A percentile compares a stretch with the other conserved stretches of the same genome.
These are phyloP conservation scores for Coemansia sp. DNA, from an alignment of 192 early-diverging fungal species.

Conservation along the genomic window DNA sequence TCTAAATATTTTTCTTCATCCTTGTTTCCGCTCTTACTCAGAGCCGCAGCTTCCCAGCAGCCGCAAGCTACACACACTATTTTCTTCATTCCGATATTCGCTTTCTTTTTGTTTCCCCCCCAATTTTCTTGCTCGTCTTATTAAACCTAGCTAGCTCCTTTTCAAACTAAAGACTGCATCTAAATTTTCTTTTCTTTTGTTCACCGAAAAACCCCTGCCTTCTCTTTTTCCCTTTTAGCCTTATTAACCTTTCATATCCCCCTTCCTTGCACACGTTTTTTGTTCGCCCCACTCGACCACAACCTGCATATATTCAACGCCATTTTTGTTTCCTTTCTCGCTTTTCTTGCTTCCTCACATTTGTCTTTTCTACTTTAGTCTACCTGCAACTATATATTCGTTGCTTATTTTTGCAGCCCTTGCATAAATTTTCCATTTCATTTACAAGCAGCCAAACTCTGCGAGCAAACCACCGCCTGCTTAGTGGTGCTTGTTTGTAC, in stretches of 20 bases:
- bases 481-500: not conserved
- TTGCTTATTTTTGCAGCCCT: constrained; percentile 2
- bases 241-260: not conserved
- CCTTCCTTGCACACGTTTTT: not conserved
- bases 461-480: not conserved
- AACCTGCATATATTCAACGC: not conserved
- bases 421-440: not conserved
- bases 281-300: not conserved
- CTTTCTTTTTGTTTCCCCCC: not conserved
- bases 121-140: constrained; percentile 9
- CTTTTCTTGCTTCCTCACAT: not conserved
- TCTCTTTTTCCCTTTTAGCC: constrained; percentile 8
- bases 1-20: not conserved
- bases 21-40: constrained; percentile 4
- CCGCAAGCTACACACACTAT: not conserved
- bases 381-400: not conserved
- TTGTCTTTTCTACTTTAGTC: not conserved
- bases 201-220: not conserved
- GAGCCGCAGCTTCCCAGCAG: not conserved
- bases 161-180: not conserved
- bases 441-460: constrained; percentile 4
- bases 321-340: not conserved
- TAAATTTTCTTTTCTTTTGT: constrained; percentile 1
- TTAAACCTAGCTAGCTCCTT: not conserved
- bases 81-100: not conserved